Percentiles rank a stretch among this genome's conserved stretches.
Evolutionary conservation across 2,329 filamentous ascomycete species (phyloP).

Genomic region (Pseudonectria buxi): DNA sequence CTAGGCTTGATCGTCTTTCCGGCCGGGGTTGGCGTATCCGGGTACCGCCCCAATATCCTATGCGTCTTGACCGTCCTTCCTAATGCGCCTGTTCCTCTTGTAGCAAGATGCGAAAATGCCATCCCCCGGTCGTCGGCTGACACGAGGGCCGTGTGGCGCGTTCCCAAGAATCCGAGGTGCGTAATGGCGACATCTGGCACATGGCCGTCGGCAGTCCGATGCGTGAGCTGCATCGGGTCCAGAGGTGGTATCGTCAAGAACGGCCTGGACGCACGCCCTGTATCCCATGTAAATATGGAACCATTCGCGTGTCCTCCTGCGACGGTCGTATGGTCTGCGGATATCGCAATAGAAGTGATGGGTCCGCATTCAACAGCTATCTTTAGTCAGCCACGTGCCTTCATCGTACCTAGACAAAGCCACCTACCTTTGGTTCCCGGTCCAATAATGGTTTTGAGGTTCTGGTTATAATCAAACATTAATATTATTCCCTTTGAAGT

Average conservation of each 20-base stretch:
- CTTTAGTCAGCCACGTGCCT: constrained; percentile 22
- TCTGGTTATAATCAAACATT: constrained; percentile 96
- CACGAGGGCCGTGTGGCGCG: constrained; percentile 85
- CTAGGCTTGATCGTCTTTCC: constrained; percentile 78
- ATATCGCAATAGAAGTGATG: constrained; percentile 80
- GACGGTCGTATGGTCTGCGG: constrained; percentile 87
- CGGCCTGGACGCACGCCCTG: constrained; percentile 70
- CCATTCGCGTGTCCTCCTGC: constrained; percentile 86
- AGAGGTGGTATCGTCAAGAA: constrained; percentile 83
- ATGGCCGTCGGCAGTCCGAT: constrained; percentile 73
- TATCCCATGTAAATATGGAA: constrained; percentile 96
- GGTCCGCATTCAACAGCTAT: constrained; percentile 83
- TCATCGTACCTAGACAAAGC: background rate
- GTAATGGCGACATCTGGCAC: constrained; percentile 69
- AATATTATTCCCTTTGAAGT: constrained; percentile 92
- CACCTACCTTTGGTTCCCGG: constrained; percentile 76
- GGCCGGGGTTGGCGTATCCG: constrained; percentile 54
- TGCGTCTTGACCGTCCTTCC: constrained; percentile 83
- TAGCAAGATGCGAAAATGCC: constrained; percentile 96
- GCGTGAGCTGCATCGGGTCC: constrained; percentile 56
- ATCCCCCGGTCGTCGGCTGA: constrained; percentile 93
- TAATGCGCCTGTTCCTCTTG: constrained; percentile 79
- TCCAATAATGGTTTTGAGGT: constrained; percentile 86
- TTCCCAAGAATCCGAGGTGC: constrained; percentile 92
- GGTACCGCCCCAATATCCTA: constrained; percentile 86